phyloP scores from a whole-genome alignment of 1,284 basidiomycete genomes.

The Moesziomyces globuligerus region DNA sequence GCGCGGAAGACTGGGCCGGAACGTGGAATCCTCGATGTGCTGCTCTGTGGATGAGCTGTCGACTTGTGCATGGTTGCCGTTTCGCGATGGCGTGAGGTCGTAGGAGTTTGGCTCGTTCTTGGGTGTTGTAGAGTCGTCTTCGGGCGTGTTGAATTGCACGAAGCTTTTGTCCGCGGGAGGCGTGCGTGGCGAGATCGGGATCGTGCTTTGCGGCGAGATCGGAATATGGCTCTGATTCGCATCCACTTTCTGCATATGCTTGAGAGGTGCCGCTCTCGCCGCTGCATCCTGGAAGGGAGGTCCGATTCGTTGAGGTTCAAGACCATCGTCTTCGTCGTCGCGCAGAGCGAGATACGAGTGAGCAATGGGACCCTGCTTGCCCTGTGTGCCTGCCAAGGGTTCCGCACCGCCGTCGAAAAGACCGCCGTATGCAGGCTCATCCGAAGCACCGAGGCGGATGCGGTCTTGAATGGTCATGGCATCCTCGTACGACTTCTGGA shows the following conservation, averaged over 20 bases:
- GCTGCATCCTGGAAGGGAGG: background rate
- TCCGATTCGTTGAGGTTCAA: background rate
- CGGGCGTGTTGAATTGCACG: conserved; percentile 18
- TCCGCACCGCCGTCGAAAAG: conserved; percentile 12
- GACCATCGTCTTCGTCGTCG: conserved; percentile 27
- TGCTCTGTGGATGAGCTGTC: background rate
- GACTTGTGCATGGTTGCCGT: background rate
- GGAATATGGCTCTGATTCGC: too few relatives aligned
- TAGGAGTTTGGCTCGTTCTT: conserved; percentile 4
- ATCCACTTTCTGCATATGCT: conserved; percentile 1
- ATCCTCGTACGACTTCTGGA: conserved; percentile 25
- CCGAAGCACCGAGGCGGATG: conserved; percentile 1
- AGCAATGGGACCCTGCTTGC: background rate
- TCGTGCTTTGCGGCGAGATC: background rate
- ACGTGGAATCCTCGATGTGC: background rate
- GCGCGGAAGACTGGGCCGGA: conserved; percentile 21
- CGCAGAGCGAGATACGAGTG: conserved; percentile 33
- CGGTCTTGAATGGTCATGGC: conserved; percentile 26
- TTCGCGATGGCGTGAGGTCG: conserved; percentile 10
- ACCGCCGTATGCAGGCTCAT: conserved; percentile 21
- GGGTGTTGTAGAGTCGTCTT: conserved; percentile 9
- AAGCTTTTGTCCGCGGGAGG: conserved; percentile 27
- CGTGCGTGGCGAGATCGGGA: conserved; percentile 7
- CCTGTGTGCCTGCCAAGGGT: background rate
- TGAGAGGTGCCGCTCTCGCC: background rate